Conservation (phyloP, 805 yeast genomes). For the Maudiozyma serrabonitensis region DNA sequence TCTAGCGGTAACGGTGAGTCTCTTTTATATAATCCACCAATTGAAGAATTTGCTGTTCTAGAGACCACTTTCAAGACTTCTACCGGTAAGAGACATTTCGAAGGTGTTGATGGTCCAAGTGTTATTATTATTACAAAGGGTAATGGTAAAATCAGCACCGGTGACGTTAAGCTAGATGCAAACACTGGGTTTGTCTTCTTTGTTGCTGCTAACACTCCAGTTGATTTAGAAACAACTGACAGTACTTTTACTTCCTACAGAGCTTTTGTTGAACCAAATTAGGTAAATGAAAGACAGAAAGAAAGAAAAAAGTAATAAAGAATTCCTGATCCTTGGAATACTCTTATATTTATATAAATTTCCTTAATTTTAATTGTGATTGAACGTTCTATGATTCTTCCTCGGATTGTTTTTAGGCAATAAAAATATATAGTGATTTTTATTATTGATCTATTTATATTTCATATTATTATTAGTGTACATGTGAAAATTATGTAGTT, state of each 20-base stretch:
- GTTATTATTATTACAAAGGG: slow-evolving; percentile 80
- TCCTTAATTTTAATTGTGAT: too few relatives aligned
- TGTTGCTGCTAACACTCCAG: slow-evolving; percentile 65
- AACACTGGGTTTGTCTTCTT: slow-evolving; percentile 75
- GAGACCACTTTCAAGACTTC: slow-evolving; percentile 53
- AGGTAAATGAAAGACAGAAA: background rate
- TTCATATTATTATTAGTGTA: too few relatives aligned
- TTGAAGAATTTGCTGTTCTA: slow-evolving; percentile 90
- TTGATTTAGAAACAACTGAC: slow-evolving; percentile 48
- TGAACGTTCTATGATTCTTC: too few relatives aligned
- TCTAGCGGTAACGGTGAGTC: slow-evolving; percentile 59
- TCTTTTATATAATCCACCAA: slow-evolving; percentile 85
- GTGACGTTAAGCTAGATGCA: slow-evolving; percentile 37
- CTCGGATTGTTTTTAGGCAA: too few relatives aligned
- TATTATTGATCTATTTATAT: too few relatives aligned
- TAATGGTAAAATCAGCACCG: slow-evolving; percentile 45
- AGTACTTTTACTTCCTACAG: slow-evolving; percentile 69
- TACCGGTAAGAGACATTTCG: slow-evolving; percentile 42
- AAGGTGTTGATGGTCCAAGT: slow-evolving; percentile 75
- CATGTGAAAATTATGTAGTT: too few relatives aligned
- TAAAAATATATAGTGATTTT: too few relatives aligned
- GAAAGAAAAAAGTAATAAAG: too few relatives aligned
- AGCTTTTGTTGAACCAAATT: slow-evolving; percentile 72
- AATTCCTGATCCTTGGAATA: too few relatives aligned
- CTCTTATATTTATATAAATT: too few relatives aligned